Evolutionary conservation across 2,329 filamentous ascomycete genomes (phyloP), one percentile per base, ranked within the genome.

Genomic region (Apiospora sp.): DNA sequence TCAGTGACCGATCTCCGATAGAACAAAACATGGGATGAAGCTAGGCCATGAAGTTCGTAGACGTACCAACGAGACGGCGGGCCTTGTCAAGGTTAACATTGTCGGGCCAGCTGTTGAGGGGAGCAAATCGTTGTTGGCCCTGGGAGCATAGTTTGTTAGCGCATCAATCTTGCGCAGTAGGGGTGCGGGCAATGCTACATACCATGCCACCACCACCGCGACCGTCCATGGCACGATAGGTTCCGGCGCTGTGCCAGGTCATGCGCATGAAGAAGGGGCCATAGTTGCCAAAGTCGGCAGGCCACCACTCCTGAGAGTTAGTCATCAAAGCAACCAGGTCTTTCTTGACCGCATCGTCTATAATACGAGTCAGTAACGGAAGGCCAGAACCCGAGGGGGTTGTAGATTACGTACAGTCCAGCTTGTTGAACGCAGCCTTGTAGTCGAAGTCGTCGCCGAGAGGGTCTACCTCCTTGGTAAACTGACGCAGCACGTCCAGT

Each of bases 91-190:
- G 88, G 77, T 87, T 91, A 79, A 90, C 91, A 76, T 95, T 95
- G 84, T 95, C 93, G 58, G 93, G 93, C 93, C 93, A 95, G 86
- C 90, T 91, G 88, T 94, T 94, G 80, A 95, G 90, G 7, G 93
- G 93, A 71, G 93, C 92, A 78, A 95, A 95, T 54, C 93, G 90
- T 84, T 95, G 93, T 84, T 94, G 93, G 72, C 92, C 93, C 78
- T 90, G 49, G 16, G n/a, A 46, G n/a, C 14, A 64, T 22, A 41
- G 58, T 64, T 64, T 64, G 58, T 64, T 51, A 37, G 44, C 22
- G 51, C n/a, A 43, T 71, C 58, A 64, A 16, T 51, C 10, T 43
- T 58, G 10, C 14, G 44, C 14, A 24, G n/a, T 22, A 41, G 54
- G 49, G 46, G 41, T 68, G 10, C 41, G 37, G 41, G 46, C 4